These are phyloP conservation scores for Maudiozyma humilis DNA, from an alignment of 1,139 yeast genomes.

Conservation along the genomic window DNA sequence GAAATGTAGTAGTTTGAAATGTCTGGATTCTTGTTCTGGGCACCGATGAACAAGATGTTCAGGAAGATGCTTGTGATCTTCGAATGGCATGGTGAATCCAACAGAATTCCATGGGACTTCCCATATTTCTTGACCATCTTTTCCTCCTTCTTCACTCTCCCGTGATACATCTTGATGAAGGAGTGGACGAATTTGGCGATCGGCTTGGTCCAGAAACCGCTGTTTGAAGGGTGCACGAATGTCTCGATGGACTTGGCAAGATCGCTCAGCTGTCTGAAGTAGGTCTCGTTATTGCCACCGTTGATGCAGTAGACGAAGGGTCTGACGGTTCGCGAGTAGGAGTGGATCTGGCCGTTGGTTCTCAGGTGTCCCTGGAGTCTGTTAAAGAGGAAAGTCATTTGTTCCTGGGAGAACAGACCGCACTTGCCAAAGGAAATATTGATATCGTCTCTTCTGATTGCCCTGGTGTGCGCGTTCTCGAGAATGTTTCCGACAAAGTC, in stretches of 20 bases:
- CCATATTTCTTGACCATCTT: constrained; percentile 23
- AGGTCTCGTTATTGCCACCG: constrained; percentile 44
- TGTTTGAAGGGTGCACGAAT: constrained; percentile 87
- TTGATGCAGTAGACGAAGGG: constrained; percentile 58
- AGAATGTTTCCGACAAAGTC: constrained; percentile 59
- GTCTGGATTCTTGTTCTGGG: constrained; percentile 63
- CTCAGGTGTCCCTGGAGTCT: constrained; percentile 40
- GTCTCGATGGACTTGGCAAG: constrained; percentile 66
- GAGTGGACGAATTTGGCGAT: constrained; percentile 57
- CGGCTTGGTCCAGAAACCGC: constrained; percentile 74
- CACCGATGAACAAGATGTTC: constrained; percentile 54
- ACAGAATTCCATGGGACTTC: constrained; percentile 32
- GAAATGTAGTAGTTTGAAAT: constrained; percentile 54
- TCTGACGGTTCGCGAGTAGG: constrained; percentile 54
- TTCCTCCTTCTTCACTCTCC: constrained; percentile 45
- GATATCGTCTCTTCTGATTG: constrained; percentile 7
- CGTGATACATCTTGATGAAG: constrained; percentile 50
- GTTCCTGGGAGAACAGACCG: constrained; percentile 59
- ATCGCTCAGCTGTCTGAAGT: constrained; percentile 47
- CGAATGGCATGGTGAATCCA: constrained; percentile 42
- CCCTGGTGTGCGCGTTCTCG: constrained; percentile 37
- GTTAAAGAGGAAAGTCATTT: constrained; percentile 50
- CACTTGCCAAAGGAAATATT: constrained; percentile 30
- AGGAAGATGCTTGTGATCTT: constrained; percentile 45
- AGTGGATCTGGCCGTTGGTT: constrained; percentile 46